A percentile compares a stretch with the other conserved stretches of the same genome.
Conservation (phyloP, 345 rosid genomes). For the Dovyalis caffra region DNA sequence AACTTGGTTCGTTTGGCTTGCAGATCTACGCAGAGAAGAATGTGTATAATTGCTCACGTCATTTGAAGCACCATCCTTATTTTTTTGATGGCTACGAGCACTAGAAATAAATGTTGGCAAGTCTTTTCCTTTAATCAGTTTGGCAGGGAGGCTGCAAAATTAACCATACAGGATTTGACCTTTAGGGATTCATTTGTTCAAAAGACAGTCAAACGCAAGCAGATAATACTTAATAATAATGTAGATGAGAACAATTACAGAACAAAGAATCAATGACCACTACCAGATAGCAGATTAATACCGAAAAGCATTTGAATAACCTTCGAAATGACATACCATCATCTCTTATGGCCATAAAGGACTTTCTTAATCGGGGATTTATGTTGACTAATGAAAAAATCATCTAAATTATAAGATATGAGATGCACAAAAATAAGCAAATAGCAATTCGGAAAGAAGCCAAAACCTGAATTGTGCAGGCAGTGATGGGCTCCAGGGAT, state of each 20-base stretch:
- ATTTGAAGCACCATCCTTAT: conserved; percentile 38
- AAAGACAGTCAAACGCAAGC: not conserved
- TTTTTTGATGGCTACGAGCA: conserved; percentile 31
- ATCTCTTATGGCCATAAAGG: not conserved
- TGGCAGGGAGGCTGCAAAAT: conserved; percentile 59
- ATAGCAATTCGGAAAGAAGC: not conserved
- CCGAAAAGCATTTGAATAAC: not conserved
- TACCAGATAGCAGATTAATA: not conserved
- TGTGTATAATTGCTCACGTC: conserved; percentile 24
- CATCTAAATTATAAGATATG: not conserved
- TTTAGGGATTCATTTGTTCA: not conserved
- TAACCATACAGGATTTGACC: conserved; percentile 10
- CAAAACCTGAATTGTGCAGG: conserved; percentile 75
- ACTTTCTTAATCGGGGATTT: not conserved
- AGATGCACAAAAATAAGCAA: not conserved
- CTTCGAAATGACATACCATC: not conserved
- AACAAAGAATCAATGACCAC: not conserved
- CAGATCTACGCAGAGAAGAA: conserved; percentile 49
- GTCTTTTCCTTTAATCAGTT: conserved; percentile 46
- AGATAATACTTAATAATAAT: too few species aligned
- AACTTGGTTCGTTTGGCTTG: conserved; percentile 34
- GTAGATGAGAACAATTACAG: not conserved
- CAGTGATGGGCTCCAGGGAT: conserved; percentile 38
- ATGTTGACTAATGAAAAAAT: not conserved
- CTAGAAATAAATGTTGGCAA: conserved; percentile 57